Evolutionary conservation across 2,329 filamentous ascomycete species (phyloP), one percentile per base, ranked within the genome.

Genomic region (Alternaria viburni): DNA sequence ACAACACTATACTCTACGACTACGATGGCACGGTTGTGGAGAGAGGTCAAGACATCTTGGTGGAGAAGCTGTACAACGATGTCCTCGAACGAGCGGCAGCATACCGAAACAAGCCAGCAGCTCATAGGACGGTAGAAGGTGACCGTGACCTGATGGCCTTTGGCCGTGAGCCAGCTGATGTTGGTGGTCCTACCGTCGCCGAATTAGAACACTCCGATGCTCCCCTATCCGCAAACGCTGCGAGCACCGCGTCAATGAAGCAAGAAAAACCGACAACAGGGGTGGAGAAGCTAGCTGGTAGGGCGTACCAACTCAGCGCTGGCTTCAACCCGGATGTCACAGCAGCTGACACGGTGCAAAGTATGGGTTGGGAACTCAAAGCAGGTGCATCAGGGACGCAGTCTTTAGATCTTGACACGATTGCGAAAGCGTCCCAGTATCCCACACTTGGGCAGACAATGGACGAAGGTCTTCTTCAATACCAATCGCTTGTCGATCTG

Each of bases 11-110:
- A 9, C 89, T 99, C 10, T 97, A 97, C 82, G 96, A 99, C 81
- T 87, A 86, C 56, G 90, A 91, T 71, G 93, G 93, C 47, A 88
- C 86, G 65, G 84, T 93, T 4, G 93, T 98, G 25, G 90, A 97
- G 70, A 87, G 90, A 57, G 83, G 87, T 25, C 89, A 91, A 68
- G 96, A 99, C 79, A 87, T 89, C 58, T 87, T 94, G 73, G 93
- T 96, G 30, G 95, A 98, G 77, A 93, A 91, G 69, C 86, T 99
- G 2, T 98, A 96, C 83, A 97, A 98, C 70, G 93, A 98, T 77
- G 92, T 97, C 49, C 86, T 98, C 21, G 95, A 98, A 75, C 89
- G 96, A 57, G 93, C 96, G 46, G 96, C 94, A 76, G 89, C 92
- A 69, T 98, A 93, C 82, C 94, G 97, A 72, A 91, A 93, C 77